A percentile compares a stretch with the other conserved stretches of the same genome.
Conservation (phyloP, 768 basidiomycete species). For the Fistulinella prunicolor region DNA sequence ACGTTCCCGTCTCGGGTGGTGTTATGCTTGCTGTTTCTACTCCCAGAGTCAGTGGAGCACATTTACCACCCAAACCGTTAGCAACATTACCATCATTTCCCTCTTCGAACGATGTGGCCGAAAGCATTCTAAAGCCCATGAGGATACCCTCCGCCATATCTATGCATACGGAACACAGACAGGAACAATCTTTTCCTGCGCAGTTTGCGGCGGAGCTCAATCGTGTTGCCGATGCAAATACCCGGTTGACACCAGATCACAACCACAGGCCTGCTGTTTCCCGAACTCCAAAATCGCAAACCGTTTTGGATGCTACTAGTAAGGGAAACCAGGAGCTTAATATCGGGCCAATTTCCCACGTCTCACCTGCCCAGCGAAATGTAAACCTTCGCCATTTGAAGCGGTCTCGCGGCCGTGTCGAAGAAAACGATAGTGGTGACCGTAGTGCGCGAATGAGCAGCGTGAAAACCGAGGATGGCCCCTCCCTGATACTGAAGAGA, state of each 20-base stretch:
- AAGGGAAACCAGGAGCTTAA: conserved; percentile 16
- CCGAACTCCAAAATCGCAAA: conserved; percentile 25
- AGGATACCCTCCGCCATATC: conserved; percentile 7
- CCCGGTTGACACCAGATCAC: conserved; percentile 3
- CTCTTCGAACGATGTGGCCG: background rate
- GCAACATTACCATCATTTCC: background rate
- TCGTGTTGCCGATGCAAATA: background rate
- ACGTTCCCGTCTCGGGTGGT: conserved; percentile 13
- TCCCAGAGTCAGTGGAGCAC: background rate
- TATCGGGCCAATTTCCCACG: conserved; percentile 17
- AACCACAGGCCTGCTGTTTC: conserved; percentile 12
- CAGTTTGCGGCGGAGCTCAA: conserved; percentile 17
- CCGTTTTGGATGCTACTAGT: conserved; percentile 12
- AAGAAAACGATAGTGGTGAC: conserved; percentile 27
- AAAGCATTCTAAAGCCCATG: background rate
- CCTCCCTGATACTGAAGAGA: conserved; percentile 1
- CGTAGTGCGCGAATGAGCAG: conserved; percentile 23
- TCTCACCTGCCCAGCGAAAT: conserved; percentile 27
- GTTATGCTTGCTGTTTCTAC: conserved; percentile 14
- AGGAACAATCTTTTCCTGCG: conserved; percentile 6
- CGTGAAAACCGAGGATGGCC: conserved; percentile 22
- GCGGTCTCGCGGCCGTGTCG: conserved; percentile 21
- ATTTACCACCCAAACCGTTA: conserved; percentile 2
- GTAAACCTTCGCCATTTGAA: conserved; percentile 33
- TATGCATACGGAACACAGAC: conserved; percentile 12